Base-by-base conservation (phyloP, 805 yeast genomes). In the Starmera quercuum region DNA sequence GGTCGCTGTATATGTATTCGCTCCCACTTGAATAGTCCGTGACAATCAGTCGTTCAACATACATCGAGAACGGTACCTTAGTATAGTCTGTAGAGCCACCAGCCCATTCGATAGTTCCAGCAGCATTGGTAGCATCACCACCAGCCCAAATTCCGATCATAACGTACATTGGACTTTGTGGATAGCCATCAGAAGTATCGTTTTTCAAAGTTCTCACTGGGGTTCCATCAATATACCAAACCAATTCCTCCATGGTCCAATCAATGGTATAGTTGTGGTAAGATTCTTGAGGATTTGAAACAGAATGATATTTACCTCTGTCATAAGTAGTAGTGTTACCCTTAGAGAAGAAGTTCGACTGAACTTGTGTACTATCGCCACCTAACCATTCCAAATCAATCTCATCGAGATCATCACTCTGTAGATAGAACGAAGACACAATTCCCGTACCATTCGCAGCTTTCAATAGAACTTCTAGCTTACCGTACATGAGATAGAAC, bases 381-480 rank as follows among this genome's bases (percentile, higher is more conserved):
- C 96, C 96, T 29, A 83, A 66, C 78, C 92, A 82, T 57, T 88
- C 96, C 31, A 83, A 51, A 59, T 88, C 97, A 30, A 88, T 76
- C 59, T 88, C 97, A 58, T 88, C 97, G 42, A 80, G 64, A 49
- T 82, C 95, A 54, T 88, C 96, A 47, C 73, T 65, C 52, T 85
- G 94, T 35, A 87, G 66, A 43, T 79, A 84, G 45, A 87, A 75
- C 3, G 92, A 78, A 0, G 95, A 81, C 11, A 86, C 75, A 26
- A 88, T 68, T 41, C 96, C 96, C 14, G 57, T 58, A 18, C 95
- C 96, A 12, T 71, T 61, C 4, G 94, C 88, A 13, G 88, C 83
- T 53, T 78, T 69, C 39, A 83, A 54, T 2, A 64, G 66, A 6
- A 76, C 86, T 54, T 83, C 94, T 20, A 86, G 73, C 42, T 76